Percentiles rank a stretch among this genome's conserved stretches.
Evolutionary conservation across 2,329 filamentous ascomycete genomes (phyloP).

Genomic region (Aspergillus sp.): DNA sequence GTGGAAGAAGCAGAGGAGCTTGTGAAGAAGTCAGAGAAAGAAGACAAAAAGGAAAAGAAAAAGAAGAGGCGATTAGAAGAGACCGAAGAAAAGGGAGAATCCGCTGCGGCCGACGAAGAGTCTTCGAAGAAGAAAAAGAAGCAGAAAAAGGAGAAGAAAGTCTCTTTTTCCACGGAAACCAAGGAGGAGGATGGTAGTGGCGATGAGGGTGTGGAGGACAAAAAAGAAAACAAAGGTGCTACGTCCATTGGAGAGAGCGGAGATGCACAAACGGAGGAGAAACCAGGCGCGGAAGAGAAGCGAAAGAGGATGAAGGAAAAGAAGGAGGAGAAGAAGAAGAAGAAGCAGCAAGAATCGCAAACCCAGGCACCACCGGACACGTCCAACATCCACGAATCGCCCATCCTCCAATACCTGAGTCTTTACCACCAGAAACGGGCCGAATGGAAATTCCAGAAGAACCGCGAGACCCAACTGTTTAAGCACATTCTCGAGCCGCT

Average conservation of each 20-base stretch:
- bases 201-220: slow-evolving; percentile 12
- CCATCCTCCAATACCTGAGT: slow-evolving; percentile 68
- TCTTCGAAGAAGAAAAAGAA: slow-evolving; percentile 8
- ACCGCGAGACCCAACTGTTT: slow-evolving; percentile 75
- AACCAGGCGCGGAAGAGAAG: slow-evolving; percentile 20
- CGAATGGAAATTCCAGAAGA: slow-evolving; percentile 95
- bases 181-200: slow-evolving; percentile 53
- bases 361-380: slow-evolving; percentile 9
- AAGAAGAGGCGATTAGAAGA: slow-evolving; percentile 13
- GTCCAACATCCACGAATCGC: slow-evolving; percentile 28
- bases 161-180: slow-evolving; percentile 59
- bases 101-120: slow-evolving; percentile 1
- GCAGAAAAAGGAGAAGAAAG: slow-evolving; percentile 45
- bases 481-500: slow-evolving; percentile 71
- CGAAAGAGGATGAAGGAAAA: slow-evolving; percentile 23
- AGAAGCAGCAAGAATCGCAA: slow-evolving; percentile 22
- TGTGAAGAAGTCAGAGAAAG: slow-evolving; percentile 2
- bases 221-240: slow-evolving; percentile 6
- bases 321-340: slow-evolving; percentile 19
- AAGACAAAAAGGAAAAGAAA: slow-evolving; percentile 5
- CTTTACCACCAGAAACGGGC: slow-evolving; percentile 65
- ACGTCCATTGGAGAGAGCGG: slow-evolving; percentile 8
- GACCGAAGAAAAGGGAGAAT: slow-evolving; percentile 2
- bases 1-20: not conserved
- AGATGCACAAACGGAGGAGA: slow-evolving; percentile 15